phyloP scores from a whole-genome alignment of 768 basidiomycete species.

The Daedaleopsis sinensis region DNA sequence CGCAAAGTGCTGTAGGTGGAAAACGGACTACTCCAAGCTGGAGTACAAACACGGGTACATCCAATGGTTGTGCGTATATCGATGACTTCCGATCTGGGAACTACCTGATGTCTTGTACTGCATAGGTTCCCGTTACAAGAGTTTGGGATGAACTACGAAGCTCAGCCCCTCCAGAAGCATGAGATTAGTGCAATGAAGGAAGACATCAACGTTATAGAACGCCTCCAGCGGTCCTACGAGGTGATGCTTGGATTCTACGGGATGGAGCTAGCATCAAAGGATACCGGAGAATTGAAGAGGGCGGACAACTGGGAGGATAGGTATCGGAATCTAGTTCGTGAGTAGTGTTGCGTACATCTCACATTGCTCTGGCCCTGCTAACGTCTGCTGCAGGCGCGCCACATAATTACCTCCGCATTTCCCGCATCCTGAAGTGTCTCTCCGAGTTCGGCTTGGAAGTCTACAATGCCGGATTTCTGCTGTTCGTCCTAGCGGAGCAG shows the following conservation, averaged over 20 bases:
- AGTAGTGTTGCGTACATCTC: conserved; percentile 30
- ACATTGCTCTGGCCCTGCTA: neutral
- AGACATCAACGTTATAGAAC: conserved; percentile 47
- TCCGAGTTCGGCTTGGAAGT: conserved; percentile 71
- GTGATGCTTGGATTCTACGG: conserved; percentile 85
- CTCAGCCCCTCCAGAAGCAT: conserved; percentile 67
- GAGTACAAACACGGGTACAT: conserved; percentile 76
- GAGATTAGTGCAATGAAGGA: conserved; percentile 62
- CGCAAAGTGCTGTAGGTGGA: conserved; percentile 50
- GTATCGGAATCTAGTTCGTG: conserved; percentile 68
- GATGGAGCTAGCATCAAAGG: conserved; percentile 60
- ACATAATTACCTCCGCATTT: conserved; percentile 80
- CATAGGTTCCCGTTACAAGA: conserved; percentile 74
- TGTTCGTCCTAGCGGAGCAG: conserved; percentile 72
- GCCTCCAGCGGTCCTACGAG: conserved; percentile 61
- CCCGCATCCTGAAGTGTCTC: conserved; percentile 75
- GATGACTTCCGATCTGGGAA: too few species aligned
- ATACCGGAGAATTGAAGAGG: conserved; percentile 64
- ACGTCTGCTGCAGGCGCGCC: conserved; percentile 47
- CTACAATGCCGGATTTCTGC: conserved; percentile 65
- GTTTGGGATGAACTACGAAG: conserved; percentile 68
- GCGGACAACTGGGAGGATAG: conserved; percentile 51
- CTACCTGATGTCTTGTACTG: neutral
- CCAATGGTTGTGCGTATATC: conserved; percentile 70
- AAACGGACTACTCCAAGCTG: conserved; percentile 60